These are phyloP conservation scores for Alternaria angustiovoidea DNA, from an alignment of 2,329 filamentous ascomycete genomes.

Conservation along the genomic window DNA sequence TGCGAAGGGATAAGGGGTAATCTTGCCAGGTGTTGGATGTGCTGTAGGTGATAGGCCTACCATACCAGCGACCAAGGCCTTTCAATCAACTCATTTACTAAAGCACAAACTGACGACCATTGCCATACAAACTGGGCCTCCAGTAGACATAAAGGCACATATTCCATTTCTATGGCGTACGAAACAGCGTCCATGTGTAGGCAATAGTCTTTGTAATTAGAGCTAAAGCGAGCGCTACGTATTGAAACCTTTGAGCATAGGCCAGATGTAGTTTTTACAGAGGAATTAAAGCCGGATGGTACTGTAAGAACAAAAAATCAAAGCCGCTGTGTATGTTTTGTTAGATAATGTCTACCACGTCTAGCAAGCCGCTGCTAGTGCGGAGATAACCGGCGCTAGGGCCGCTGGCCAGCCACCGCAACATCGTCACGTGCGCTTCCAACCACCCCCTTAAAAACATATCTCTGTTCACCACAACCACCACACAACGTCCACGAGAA, in stretches of 20 bases:
- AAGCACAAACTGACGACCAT: too few species aligned
- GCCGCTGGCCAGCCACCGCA: not conserved
- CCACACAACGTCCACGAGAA: not conserved
- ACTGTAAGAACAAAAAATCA: not conserved
- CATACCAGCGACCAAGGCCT: not conserved
- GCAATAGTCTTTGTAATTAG: not conserved
- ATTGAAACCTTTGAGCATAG: not conserved
- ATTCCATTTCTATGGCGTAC: too few species aligned
- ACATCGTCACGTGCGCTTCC: not conserved
- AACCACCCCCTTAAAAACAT: not conserved
- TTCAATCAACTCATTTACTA: too few species aligned
- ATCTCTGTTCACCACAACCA: not conserved
- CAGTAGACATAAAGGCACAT: too few species aligned
- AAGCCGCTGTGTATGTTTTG: not conserved
- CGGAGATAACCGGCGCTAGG: not conserved
- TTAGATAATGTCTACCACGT: not conserved
- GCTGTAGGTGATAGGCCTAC: not conserved
- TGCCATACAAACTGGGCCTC: too few species aligned
- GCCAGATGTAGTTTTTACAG: not conserved
- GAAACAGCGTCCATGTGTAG: not conserved
- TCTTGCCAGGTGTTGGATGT: not conserved
- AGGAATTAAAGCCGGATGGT: not conserved
- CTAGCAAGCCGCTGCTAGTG: not conserved
- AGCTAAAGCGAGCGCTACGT: not conserved
- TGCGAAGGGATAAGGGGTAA: constrained; percentile 1